Conservation (phyloP, 306 rosid species). For the Herpetospermum pedunculosum region DNA sequence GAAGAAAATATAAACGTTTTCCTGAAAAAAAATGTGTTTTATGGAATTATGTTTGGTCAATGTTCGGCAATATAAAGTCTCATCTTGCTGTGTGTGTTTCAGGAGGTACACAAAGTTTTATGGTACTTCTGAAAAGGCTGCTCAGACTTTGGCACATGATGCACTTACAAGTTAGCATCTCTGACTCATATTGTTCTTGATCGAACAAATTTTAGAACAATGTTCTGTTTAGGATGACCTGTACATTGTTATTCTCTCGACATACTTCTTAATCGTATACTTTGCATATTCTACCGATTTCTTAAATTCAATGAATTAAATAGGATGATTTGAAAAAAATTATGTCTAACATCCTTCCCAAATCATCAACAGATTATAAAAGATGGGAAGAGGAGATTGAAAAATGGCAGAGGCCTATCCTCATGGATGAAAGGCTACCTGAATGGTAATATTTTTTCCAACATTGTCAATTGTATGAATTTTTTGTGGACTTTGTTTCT, state of each 20-base stretch:
- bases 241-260: neutral
- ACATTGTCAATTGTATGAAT: neutral
- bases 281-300: neutral
- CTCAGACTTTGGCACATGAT: conserved; percentile 71
- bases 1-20: neutral
- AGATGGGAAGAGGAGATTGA: conserved; percentile 98
- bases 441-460: conserved; percentile 52
- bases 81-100: conserved; percentile 22
- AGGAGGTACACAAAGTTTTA: conserved; percentile 96
- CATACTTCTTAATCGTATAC: neutral
- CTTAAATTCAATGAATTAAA: neutral
- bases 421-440: conserved; percentile 62
- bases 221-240: neutral
- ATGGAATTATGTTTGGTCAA: neutral
- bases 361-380: conserved; percentile 54
- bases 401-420: conserved; percentile 83
- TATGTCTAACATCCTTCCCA: conserved; percentile 16
- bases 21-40: neutral
- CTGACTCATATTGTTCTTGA: conserved; percentile 14
- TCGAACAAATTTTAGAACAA: neutral
- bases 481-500: neutral
- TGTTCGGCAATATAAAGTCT: neutral
- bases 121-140: conserved; percentile 90
- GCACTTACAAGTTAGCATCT: conserved; percentile 67
- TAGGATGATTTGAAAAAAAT: conserved; percentile 1